phyloP scores from a whole-genome alignment of 257 asterid genomes.

The Fraxinus excelsior region DNA sequence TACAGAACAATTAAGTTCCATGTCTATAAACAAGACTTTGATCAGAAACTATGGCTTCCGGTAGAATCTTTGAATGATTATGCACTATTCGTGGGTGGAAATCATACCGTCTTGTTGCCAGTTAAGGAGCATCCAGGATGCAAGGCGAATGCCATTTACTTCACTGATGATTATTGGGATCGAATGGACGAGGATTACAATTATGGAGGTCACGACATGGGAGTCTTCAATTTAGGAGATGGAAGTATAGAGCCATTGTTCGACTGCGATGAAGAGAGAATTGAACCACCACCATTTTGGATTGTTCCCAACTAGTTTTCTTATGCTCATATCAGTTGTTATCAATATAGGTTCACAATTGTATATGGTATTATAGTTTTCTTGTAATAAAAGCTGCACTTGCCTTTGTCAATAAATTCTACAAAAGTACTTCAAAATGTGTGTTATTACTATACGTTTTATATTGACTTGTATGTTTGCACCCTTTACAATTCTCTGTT shows the following conservation, averaged over 20 bases:
- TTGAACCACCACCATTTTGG: slow-evolving; percentile 39
- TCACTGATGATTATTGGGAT: slow-evolving; percentile 47
- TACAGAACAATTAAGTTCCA: slow-evolving; percentile 33
- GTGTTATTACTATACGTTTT: too few relatives aligned
- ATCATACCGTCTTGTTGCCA: slow-evolving; percentile 27
- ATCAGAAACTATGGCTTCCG: slow-evolving; percentile 19
- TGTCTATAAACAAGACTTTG: slow-evolving; percentile 27
- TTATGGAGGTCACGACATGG: slow-evolving; percentile 52
- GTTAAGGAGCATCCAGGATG: slow-evolving; percentile 5
- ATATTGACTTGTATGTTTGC: too few relatives aligned
- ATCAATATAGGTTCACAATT: background rate
- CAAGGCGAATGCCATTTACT: slow-evolving; percentile 36
- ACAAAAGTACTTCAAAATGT: background rate
- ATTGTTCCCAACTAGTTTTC: slow-evolving; percentile 15
- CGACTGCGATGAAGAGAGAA: slow-evolving; percentile 12
- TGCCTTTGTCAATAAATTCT: background rate
- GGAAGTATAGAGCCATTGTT: background rate
- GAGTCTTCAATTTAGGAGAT: slow-evolving; percentile 32
- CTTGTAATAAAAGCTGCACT: background rate
- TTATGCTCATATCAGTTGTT: background rate
- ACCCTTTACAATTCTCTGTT: too few relatives aligned
- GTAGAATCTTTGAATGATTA: slow-evolving; percentile 24
- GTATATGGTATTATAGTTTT: background rate
- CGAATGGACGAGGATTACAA: slow-evolving; percentile 30
- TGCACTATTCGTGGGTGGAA: slow-evolving; percentile 42